Base-by-base conservation (phyloP, 805 yeast genomes). In the Saccharomycopsis sp. region DNA sequence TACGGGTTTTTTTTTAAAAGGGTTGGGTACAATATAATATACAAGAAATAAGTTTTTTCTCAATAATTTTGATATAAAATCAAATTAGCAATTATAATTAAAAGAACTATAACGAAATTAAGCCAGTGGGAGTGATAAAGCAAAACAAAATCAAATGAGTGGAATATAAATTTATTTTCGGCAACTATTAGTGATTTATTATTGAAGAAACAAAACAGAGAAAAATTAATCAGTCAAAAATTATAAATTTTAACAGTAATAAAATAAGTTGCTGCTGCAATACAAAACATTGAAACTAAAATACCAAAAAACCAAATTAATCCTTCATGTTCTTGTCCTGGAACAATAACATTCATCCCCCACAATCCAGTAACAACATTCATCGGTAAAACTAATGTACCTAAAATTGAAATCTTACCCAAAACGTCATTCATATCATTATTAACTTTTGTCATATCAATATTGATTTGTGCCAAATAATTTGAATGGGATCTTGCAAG, bases 261-360 rank as follows among this genome's bases (percentile, higher is more conserved):
- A 23, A 36, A 45, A 45, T 70, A 74, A 21, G 71, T 68, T 21
- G 60, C 53, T 25, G 63, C 53, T 1, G 78, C 74, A 49, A 73
- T 61, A 1, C 61, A 18, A 10, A 65, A 42, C 79, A 74, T 71
- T 14, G 67, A 61, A 0, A 53, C 44, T 5, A 67, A 53, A 21
- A 74, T 74, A 19, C 69, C 57, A 54, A 70, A 74, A 55, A 83
- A 82, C 92, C 92, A 82, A 2, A 57, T 51, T 47, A 82, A 58
- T 5, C 75, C 69, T n/a, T 69, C 72, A 5, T 62, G 60, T 21
- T 67, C 72, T 57, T 89, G 97, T 0, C 98, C 98, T 0, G 98
- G 98, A 27, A 92, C 98, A 9, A 85, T 53, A 49, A 92, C 94
- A 62, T 92, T 92, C 98, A 92, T 92, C 42, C 98, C 98, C 97